These are phyloP conservation scores for Pythium folliculosum DNA, from an alignment of 352 stramenopile species.

Conservation along the genomic window DNA sequence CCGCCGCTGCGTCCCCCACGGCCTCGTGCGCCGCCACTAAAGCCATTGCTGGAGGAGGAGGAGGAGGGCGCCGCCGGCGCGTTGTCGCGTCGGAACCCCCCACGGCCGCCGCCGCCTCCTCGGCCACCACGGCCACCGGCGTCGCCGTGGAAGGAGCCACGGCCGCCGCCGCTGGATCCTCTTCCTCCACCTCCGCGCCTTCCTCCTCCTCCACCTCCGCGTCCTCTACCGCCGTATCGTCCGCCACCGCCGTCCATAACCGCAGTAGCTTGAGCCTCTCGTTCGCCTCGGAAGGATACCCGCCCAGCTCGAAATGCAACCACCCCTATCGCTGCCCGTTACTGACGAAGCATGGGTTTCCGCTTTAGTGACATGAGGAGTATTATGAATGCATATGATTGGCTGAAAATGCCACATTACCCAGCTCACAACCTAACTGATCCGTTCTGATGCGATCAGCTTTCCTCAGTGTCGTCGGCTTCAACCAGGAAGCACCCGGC, in stretches of 20 bases:
- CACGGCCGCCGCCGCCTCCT: constrained; percentile 15
- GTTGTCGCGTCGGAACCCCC: constrained; percentile 7
- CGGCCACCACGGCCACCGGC: background rate
- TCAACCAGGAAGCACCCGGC: constrained; percentile 25
- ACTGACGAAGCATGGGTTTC: background rate
- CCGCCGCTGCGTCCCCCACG: constrained; percentile 9
- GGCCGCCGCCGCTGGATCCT: background rate
- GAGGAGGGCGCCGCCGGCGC: background rate
- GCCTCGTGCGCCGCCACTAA: constrained; percentile 1
- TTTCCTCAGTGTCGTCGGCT: constrained; percentile 18
- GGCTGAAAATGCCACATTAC: too few relatives aligned
- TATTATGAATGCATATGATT: background rate
- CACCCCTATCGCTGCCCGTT: background rate
- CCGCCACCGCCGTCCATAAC: constrained; percentile 14
- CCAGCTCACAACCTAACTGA: background rate
- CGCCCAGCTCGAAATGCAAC: too few relatives aligned
- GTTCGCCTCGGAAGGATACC: too few relatives aligned
- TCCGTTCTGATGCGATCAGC: background rate
- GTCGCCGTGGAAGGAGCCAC: constrained; percentile 2
- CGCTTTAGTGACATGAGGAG: background rate
- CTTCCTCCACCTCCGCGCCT: constrained; percentile 7
- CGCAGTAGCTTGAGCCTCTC: background rate
- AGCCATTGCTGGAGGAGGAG: constrained; percentile 3
- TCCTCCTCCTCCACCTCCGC: constrained; percentile 1
- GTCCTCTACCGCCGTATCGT: constrained; percentile 9